These are phyloP conservation scores for Penicillium macrosclerotiorum DNA, from an alignment of 495 filamentous ascomycete genomes.

Conservation along the genomic window DNA sequence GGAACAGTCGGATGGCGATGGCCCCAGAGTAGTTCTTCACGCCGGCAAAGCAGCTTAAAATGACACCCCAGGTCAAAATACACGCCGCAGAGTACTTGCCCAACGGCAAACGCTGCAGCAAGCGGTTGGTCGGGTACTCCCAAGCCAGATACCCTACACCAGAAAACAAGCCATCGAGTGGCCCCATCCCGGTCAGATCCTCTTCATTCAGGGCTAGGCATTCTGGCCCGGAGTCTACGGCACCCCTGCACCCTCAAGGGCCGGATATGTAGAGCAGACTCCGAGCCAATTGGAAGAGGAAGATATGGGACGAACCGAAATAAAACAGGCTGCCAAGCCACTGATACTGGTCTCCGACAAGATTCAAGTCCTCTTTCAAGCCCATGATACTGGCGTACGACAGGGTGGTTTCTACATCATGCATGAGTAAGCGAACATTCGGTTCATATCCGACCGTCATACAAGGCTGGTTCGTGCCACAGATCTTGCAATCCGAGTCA, in stretches of 20 bases:
- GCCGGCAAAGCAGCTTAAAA: constrained; percentile 54
- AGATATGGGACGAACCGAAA: constrained; percentile 46
- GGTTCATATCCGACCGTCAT: neutral
- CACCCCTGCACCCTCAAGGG: no score
- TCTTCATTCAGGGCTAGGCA: no score
- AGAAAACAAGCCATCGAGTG: neutral
- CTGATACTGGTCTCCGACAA: constrained; percentile 45
- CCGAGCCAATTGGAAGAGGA: neutral
- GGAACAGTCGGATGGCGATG: constrained; percentile 57
- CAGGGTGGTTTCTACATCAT: constrained; percentile 55
- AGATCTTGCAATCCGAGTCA: neutral
- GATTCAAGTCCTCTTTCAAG: constrained; percentile 48
- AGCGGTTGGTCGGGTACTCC: constrained; percentile 61
- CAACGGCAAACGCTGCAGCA: constrained; percentile 57
- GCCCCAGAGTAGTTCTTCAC: constrained; percentile 47
- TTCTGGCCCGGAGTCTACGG: no score
- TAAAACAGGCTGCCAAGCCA: constrained; percentile 62
- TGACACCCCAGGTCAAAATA: constrained; percentile 57
- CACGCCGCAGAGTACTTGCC: constrained; percentile 59
- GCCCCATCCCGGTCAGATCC: neutral
- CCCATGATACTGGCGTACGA: constrained; percentile 66
- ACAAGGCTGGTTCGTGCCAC: neutral
- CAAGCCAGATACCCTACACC: constrained; percentile 58
- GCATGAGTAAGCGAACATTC: neutral
- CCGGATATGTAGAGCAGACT: no score